Conservation (phyloP, 2,329 filamentous ascomycete species). For the Proliferodiscus dingleyae region DNA sequence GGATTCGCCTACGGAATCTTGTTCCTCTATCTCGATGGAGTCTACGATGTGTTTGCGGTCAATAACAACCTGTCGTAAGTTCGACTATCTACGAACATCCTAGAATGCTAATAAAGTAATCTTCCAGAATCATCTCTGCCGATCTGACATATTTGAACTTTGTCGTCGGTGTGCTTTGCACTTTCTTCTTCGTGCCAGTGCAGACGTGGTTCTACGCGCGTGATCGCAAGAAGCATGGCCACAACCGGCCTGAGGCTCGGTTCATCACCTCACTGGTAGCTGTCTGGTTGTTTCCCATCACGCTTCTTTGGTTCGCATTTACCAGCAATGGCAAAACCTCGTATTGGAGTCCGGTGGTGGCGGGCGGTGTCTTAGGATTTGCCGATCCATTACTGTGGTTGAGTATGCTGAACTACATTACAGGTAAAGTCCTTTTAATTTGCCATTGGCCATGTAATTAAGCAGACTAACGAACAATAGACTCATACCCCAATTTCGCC, state of each 20-base stretch:
- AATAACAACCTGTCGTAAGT: constrained; percentile 37
- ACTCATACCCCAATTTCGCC: constrained; percentile 39
- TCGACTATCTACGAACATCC: background rate
- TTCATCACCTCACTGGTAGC: constrained; percentile 38
- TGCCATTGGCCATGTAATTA: background rate
- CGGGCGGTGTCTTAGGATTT: constrained; percentile 37
- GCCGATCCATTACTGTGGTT: constrained; percentile 40
- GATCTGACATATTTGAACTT: constrained; percentile 40
- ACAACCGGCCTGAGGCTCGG: constrained; percentile 37
- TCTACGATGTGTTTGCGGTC: constrained; percentile 39
- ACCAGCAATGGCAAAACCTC: constrained; percentile 36
- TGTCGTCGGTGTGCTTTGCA: constrained; percentile 37
- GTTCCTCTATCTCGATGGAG: constrained; percentile 39
- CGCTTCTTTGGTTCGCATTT: constrained; percentile 40
- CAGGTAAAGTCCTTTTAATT: constrained; percentile 20
- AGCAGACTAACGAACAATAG: constrained; percentile 6
- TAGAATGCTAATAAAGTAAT: constrained; percentile 8
- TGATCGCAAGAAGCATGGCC: constrained; percentile 34
- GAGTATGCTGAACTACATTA: constrained; percentile 40
- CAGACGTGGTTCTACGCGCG: constrained; percentile 38
- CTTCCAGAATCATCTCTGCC: constrained; percentile 32
- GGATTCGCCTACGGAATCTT: constrained; percentile 39
- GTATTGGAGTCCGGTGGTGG: constrained; percentile 39
- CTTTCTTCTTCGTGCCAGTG: constrained; percentile 38
- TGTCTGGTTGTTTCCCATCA: constrained; percentile 40